phyloP scores from a whole-genome alignment of 257 asterid genomes.

The Forsythia suspensa region DNA sequence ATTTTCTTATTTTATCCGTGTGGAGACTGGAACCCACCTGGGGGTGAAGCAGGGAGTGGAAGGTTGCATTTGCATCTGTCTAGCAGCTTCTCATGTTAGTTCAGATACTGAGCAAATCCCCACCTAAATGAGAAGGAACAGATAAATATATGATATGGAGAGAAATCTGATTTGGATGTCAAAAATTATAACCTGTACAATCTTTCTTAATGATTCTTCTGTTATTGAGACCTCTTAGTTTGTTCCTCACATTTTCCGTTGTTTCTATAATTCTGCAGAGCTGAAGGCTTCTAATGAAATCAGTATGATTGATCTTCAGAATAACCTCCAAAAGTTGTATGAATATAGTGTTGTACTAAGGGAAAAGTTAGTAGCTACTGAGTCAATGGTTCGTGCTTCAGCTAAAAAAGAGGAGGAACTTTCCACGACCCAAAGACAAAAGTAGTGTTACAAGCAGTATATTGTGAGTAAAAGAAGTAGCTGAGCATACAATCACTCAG shows the following conservation, averaged over 20 bases:
- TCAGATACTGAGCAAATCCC: not conserved
- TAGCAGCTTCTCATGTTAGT: not conserved
- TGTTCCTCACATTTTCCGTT: not conserved
- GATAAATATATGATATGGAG: not conserved
- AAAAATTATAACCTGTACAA: slow-evolving; percentile 3
- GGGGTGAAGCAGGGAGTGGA: not conserved
- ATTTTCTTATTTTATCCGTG: not conserved
- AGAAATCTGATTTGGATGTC: not conserved
- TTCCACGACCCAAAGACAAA: slow-evolving; percentile 12
- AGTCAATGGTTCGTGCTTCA: slow-evolving; percentile 31
- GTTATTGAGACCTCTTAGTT: not conserved
- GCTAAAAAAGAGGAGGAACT: slow-evolving; percentile 26
- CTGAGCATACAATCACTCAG: not conserved
- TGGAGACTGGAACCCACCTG: not conserved
- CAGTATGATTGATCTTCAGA: slow-evolving; percentile 52
- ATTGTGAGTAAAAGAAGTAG: slow-evolving; percentile 2
- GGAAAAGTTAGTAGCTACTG: slow-evolving; percentile 48
- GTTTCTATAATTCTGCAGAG: slow-evolving; percentile 34
- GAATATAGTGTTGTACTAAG: slow-evolving; percentile 50
- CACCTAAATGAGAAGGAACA: not conserved
- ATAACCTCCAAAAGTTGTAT: slow-evolving; percentile 41
- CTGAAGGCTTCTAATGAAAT: slow-evolving; percentile 32
- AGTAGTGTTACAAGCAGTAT: not conserved
- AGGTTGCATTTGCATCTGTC: not conserved
- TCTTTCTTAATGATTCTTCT: not conserved